These are phyloP conservation scores for Fraxinus sp. DNA, from an alignment of 305 asterid genomes.

Conservation along the genomic window DNA sequence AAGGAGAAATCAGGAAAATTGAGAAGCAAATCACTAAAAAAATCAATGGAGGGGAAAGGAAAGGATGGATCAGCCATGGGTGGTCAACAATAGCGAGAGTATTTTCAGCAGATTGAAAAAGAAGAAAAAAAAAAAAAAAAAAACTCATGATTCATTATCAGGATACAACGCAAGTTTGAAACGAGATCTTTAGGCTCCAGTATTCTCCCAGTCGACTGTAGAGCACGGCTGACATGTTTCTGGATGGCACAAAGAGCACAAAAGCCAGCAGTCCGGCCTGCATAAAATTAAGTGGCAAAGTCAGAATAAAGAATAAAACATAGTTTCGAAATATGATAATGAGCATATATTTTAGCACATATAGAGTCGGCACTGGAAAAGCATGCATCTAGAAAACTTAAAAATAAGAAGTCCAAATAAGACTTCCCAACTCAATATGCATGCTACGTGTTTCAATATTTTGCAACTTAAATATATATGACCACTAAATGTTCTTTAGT, in stretches of 20 bases:
- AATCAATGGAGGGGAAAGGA: not conserved
- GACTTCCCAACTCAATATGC: not conserved
- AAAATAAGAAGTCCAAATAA: not conserved
- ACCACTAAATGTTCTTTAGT: too few species aligned
- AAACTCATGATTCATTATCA: conserved; percentile 20
- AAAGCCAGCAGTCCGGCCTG: conserved; percentile 91
- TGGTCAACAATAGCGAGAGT: not conserved
- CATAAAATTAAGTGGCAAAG: conserved; percentile 22
- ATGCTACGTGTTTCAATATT: too few species aligned
- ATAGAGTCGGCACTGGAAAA: not conserved
- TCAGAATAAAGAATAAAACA: too few species aligned
- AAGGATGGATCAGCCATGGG: not conserved
- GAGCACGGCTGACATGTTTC: conserved; percentile 92
- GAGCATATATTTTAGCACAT: not conserved
- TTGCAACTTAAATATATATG: too few species aligned
- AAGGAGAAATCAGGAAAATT: not conserved
- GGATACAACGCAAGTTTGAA: conserved; percentile 95
- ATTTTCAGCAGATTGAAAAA: not conserved
- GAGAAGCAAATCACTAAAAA: conserved; percentile 2
- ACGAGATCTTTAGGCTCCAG: conserved; percentile 97
- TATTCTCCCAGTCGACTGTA: conserved; percentile 87
- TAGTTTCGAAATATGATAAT: not conserved
- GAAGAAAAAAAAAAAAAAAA: not conserved
- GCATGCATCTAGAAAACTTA: not conserved
- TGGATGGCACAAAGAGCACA: conserved; percentile 99